These are phyloP conservation scores for Candida freyschussii DNA, from an alignment of 1,139 yeast species.

Conservation along the genomic window DNA sequence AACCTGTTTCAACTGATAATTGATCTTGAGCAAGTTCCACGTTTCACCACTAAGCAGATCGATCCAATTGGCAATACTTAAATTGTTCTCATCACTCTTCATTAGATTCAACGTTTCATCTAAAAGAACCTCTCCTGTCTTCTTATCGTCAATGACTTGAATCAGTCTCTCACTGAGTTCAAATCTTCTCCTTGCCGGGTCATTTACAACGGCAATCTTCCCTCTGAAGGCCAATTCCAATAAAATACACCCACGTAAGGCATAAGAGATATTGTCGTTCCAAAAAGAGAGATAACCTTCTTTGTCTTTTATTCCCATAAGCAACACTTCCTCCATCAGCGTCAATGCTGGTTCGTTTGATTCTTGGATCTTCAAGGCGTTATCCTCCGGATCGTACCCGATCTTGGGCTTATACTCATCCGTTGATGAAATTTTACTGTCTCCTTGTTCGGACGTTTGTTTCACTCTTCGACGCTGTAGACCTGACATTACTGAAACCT, in stretches of 20 bases:
- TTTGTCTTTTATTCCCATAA: slow-evolving; percentile 89
- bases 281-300: slow-evolving; percentile 96
- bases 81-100: slow-evolving; percentile 75
- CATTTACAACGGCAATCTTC: slow-evolving; percentile 82
- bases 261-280: slow-evolving; percentile 97
- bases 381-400: slow-evolving; percentile 75
- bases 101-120: slow-evolving; percentile 92
- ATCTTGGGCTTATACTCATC: slow-evolving; percentile 32
- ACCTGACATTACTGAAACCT: slow-evolving; percentile 9
- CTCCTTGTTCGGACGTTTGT: slow-evolving; percentile 11
- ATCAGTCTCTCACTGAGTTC: slow-evolving; percentile 83
- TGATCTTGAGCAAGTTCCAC: slow-evolving; percentile 93
- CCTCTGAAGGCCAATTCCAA: slow-evolving; percentile 91
- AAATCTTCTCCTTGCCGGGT: slow-evolving; percentile 87
- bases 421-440: slow-evolving; percentile 4
- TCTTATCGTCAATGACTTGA: slow-evolving; percentile 78
- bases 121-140: slow-evolving; percentile 91
- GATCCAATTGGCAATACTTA: slow-evolving; percentile 88
- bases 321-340: slow-evolving; percentile 90
- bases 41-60: slow-evolving; percentile 94
- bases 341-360: slow-evolving; percentile 66
- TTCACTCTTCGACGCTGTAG: slow-evolving; percentile 20
- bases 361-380: slow-evolving; percentile 29
- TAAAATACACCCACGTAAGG: slow-evolving; percentile 88
- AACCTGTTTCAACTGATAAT: slow-evolving; percentile 93